Evolutionary conservation across 768 basidiomycete species (phyloP).

Genomic region (Leccinum boreale): DNA sequence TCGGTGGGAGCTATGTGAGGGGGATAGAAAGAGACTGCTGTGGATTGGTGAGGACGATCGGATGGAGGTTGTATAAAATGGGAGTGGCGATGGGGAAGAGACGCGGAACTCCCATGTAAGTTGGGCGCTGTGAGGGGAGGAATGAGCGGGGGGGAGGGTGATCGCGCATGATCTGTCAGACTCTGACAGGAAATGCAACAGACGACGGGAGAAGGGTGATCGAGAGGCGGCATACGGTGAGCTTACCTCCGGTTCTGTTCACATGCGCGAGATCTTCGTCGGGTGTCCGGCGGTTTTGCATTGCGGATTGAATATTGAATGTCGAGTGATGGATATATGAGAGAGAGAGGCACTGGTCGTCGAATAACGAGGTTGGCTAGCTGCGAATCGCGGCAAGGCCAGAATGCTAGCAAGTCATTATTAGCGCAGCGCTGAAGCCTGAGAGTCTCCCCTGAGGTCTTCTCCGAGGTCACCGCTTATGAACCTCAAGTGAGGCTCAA

Average conservation of each 20-base stretch:
- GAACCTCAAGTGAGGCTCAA: background rate
- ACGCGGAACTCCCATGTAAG: background rate
- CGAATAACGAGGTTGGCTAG: too few species aligned
- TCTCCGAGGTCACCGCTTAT: too few species aligned
- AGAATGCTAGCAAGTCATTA: background rate
- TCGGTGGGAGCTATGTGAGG: background rate
- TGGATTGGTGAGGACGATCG: background rate
- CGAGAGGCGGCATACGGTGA: conserved; percentile 8
- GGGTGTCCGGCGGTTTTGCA: conserved; percentile 21
- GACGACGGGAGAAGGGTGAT: conserved; percentile 11
- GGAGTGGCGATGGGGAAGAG: conserved; percentile 1
- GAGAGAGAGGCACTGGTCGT: background rate
- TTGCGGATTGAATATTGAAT: conserved; percentile 14
- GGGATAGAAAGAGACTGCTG: background rate
- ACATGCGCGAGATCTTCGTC: conserved; percentile 12
- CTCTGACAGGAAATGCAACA: conserved; percentile 6
- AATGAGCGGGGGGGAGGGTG: background rate
- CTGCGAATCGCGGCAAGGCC: too few species aligned
- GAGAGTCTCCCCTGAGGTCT: conserved; percentile 8
- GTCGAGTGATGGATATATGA: conserved; percentile 4
- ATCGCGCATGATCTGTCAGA: conserved; percentile 16
- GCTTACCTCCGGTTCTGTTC: conserved; percentile 27
- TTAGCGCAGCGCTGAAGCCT: too few species aligned
- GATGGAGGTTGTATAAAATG: conserved; percentile 3
- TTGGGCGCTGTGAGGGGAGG: background rate